Conservation (phyloP, 257 asterid genomes). For the Jacaranda mimosifolia region DNA sequence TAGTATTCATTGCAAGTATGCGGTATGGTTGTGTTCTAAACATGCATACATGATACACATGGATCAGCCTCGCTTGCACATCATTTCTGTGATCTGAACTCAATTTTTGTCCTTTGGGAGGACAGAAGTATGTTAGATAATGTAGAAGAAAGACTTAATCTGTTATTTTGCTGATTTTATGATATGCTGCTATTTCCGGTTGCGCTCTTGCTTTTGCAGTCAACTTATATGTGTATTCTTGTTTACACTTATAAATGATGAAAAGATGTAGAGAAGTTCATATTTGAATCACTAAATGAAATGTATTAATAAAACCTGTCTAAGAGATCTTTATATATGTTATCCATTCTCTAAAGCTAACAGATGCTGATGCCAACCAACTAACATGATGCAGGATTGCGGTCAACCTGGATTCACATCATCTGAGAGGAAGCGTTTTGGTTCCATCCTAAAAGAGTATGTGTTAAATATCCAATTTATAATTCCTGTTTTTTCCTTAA, state of each 20-base stretch:
- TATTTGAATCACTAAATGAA: background rate
- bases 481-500: slow-evolving; percentile 8
- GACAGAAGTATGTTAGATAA: background rate
- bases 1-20: background rate
- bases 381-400: slow-evolving; percentile 68
- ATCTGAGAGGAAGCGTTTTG: slow-evolving; percentile 90
- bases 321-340: slow-evolving; percentile 1
- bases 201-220: slow-evolving; percentile 1
- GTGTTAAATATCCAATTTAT: slow-evolving; percentile 33
- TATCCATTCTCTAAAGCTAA: slow-evolving; percentile 28
- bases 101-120: slow-evolving; percentile 17
- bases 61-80: slow-evolving; percentile 16
- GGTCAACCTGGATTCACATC: slow-evolving; percentile 98
- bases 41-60: background rate
- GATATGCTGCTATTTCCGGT: background rate
- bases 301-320: background rate
- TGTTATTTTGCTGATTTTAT: slow-evolving; percentile 14
- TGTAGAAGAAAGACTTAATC: slow-evolving; percentile 3
- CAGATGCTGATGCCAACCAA: slow-evolving; percentile 34
- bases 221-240: slow-evolving; percentile 12
- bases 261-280: background rate
- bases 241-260: slow-evolving; percentile 5
- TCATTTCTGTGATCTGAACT: slow-evolving; percentile 13
- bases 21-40: background rate
- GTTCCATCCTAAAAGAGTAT: slow-evolving; percentile 77